These are phyloP conservation scores for Lathyrus sativus DNA, from an alignment of 306 rosid species.

Conservation along the genomic window DNA sequence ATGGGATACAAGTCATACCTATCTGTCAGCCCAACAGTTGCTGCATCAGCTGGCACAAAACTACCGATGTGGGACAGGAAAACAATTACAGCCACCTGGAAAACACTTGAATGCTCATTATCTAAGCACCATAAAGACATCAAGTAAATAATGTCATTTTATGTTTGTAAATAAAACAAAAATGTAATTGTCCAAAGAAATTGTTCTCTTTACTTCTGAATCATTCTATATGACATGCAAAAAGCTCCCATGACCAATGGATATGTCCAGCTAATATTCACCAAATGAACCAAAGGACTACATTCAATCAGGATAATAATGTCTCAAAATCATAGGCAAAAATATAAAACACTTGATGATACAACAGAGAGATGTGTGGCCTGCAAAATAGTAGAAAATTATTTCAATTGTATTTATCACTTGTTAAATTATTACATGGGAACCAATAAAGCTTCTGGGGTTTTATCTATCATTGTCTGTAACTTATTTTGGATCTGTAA, in stretches of 20 bases:
- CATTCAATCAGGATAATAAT: not conserved
- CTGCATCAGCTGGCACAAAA: slow-evolving; percentile 97
- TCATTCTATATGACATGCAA: not conserved
- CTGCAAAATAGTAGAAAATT: slow-evolving; percentile 13
- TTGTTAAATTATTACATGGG: slow-evolving; percentile 8
- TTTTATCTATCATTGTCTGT: slow-evolving; percentile 22
- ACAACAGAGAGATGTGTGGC: slow-evolving; percentile 3
- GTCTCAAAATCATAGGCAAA: slow-evolving; percentile 3
- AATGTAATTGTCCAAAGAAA: not conserved
- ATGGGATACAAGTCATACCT: slow-evolving; percentile 53
- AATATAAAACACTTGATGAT: not conserved
- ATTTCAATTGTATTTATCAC: slow-evolving; percentile 21
- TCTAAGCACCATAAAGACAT: slow-evolving; percentile 2
- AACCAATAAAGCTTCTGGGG: not conserved
- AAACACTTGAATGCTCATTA: slow-evolving; percentile 2
- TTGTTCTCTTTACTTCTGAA: slow-evolving; percentile 1
- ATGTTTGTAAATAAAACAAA: not conserved
- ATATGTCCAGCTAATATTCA: slow-evolving; percentile 1
- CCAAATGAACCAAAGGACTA: not conserved
- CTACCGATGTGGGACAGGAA: slow-evolving; percentile 95
- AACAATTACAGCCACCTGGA: slow-evolving; percentile 91
- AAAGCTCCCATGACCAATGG: not conserved
- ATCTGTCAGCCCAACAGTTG: slow-evolving; percentile 96
- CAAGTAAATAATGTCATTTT: not conserved
- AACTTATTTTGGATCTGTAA: slow-evolving; percentile 7